phyloP scores from a whole-genome alignment of 1,284 basidiomycete genomes.

The Ustilago shanxiensis region DNA sequence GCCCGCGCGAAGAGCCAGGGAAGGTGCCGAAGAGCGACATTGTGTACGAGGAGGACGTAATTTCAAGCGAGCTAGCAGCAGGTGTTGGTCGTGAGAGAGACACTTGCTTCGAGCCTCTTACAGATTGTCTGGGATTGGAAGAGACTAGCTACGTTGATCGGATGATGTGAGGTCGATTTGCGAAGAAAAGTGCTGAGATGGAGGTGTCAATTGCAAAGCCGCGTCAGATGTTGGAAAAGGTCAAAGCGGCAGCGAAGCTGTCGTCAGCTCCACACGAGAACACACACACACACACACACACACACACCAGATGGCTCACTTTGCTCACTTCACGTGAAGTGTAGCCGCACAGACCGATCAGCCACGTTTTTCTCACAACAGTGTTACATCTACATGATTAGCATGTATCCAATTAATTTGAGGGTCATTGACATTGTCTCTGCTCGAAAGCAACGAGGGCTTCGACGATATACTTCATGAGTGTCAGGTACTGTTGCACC shows the following conservation, averaged over 20 bases:
- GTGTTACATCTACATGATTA: slow-evolving; percentile 23
- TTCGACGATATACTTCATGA: slow-evolving; percentile 41
- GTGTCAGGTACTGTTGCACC: slow-evolving; percentile 28
- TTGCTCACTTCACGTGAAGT: slow-evolving; percentile 29
- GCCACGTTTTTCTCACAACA: neutral
- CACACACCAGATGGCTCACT: neutral
- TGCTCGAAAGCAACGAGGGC: slow-evolving; percentile 32
- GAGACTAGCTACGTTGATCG: neutral
- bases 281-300: too few relatives aligned
- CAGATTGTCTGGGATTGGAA: neutral
- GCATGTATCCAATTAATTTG: neutral
- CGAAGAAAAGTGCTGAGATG: slow-evolving; percentile 25
- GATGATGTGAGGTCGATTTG: slow-evolving; percentile 2
- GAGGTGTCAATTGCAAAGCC: slow-evolving; percentile 19
- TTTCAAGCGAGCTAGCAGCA: neutral
- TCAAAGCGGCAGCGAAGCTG: slow-evolving; percentile 16
- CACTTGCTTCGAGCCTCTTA: too few relatives aligned
- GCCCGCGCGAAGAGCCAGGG: slow-evolving; percentile 46
- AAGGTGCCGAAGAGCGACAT: slow-evolving; percentile 53
- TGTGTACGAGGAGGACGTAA: neutral
- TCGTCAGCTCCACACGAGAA: slow-evolving; percentile 55
- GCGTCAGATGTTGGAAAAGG: slow-evolving; percentile 14
- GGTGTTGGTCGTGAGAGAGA: neutral
- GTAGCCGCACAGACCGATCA: slow-evolving; percentile 55
- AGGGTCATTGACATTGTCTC: neutral